These are phyloP conservation scores for Prinsepia uniflora DNA, from an alignment of 306 rosid genomes.

Conservation along the genomic window DNA sequence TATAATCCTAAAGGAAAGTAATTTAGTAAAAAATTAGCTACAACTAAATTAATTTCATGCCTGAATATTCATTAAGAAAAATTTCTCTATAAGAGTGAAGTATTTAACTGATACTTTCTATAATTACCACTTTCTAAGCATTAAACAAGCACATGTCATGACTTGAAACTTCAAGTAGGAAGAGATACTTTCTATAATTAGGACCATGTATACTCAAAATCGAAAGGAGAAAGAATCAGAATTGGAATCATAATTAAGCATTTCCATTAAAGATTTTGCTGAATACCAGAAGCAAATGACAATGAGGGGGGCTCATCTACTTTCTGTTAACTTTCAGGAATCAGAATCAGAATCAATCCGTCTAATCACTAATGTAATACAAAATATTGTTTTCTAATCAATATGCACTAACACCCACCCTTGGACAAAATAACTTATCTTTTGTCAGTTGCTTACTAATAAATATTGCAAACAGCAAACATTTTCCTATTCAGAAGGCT, in stretches of 20 bases:
- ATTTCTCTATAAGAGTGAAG: background rate
- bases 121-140: background rate
- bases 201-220: background rate
- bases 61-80: background rate
- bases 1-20: background rate
- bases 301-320: background rate
- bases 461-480: background rate
- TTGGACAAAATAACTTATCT: background rate
- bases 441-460: background rate
- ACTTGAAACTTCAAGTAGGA: background rate
- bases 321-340: background rate
- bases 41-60: background rate
- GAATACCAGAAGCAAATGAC: background rate
- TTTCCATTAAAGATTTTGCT: background rate
- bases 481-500: background rate
- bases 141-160: background rate
- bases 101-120: too few relatives aligned
- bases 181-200: background rate
- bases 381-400: too few relatives aligned
- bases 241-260: background rate
- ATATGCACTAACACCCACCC: background rate
- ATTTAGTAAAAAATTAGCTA: background rate
- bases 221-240: background rate
- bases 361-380: background rate
- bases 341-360: background rate